These are phyloP conservation scores for Magnaporthiopsis incrustans DNA, from an alignment of 2,329 filamentous ascomycete species.

Conservation along the genomic window DNA sequence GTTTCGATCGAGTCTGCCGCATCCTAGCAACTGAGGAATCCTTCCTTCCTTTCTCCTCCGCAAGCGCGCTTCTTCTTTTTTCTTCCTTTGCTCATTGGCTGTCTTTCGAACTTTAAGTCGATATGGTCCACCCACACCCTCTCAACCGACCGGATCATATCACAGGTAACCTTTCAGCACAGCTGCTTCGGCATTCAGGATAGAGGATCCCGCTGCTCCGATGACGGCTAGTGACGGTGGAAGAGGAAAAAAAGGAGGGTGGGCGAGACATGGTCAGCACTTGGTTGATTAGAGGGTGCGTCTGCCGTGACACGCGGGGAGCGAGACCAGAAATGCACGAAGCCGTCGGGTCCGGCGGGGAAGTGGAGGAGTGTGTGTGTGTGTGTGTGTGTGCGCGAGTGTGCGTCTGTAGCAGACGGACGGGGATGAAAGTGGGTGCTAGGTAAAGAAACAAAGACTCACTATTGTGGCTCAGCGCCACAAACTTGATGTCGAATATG, in stretches of 20 bases:
- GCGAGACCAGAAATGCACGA: neutral
- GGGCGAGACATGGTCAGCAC: neutral
- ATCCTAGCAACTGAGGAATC: too few relatives aligned
- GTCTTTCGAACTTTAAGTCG: neutral
- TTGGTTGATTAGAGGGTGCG: neutral
- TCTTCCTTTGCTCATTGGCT: too few relatives aligned
- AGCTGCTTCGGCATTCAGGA: slow-evolving; percentile 88
- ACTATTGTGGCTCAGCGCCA: slow-evolving; percentile 78
- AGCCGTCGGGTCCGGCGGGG: neutral
- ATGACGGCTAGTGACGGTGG: slow-evolving; percentile 59
- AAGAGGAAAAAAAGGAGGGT: neutral
- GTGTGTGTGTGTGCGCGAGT: too few relatives aligned
- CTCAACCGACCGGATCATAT: slow-evolving; percentile 27
- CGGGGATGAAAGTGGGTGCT: too few relatives aligned
- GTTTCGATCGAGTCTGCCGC: neutral
- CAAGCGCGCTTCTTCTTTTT: neutral
- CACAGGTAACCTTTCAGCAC: slow-evolving; percentile 81
- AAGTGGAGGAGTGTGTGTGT: neutral
- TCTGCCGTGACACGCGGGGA: neutral
- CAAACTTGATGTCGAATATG: slow-evolving; percentile 92
- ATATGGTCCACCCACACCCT: neutral
- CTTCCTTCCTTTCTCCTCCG: too few relatives aligned
- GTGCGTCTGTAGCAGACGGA: too few relatives aligned
- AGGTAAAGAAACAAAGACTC: slow-evolving; percentile 21
- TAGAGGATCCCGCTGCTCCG: slow-evolving; percentile 90